Evolutionary conservation across 2,329 filamentous ascomycete genomes (phyloP).

Genomic region (Calonectria crousiana): DNA sequence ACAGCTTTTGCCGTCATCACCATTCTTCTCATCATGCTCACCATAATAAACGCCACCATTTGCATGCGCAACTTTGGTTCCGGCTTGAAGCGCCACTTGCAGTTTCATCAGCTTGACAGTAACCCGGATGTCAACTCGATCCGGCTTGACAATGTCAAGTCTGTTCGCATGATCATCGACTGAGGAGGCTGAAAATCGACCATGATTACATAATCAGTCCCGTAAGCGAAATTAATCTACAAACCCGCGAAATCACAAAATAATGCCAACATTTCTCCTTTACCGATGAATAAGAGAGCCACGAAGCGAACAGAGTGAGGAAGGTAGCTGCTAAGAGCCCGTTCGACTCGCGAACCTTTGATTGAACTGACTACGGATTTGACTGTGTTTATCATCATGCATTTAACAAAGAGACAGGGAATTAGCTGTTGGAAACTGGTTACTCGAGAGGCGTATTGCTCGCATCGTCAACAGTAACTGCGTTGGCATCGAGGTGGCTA

Average conservation of each 20-base stretch:
- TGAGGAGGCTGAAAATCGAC: slow-evolving; percentile 46
- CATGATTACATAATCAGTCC: background rate
- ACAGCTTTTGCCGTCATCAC: slow-evolving; percentile 96
- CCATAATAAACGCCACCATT: slow-evolving; percentile 86
- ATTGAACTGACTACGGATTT: too few relatives aligned
- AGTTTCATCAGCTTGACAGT: slow-evolving; percentile 63
- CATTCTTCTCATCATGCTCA: slow-evolving; percentile 87
- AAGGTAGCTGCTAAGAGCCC: too few relatives aligned
- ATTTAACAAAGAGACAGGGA: too few relatives aligned
- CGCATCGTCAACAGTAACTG: background rate
- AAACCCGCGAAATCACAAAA: background rate
- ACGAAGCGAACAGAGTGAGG: too few relatives aligned
- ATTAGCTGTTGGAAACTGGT: background rate
- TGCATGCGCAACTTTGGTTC: slow-evolving; percentile 93
- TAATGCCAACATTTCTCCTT: background rate
- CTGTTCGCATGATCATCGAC: slow-evolving; percentile 73
- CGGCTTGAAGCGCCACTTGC: slow-evolving; percentile 89
- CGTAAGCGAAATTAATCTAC: background rate
- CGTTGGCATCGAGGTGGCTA: background rate
- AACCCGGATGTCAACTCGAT: slow-evolving; percentile 69
- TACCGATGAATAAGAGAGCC: too few relatives aligned
- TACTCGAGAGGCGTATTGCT: background rate
- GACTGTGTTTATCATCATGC: too few relatives aligned
- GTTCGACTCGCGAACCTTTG: too few relatives aligned
- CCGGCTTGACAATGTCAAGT: slow-evolving; percentile 68